Percentiles rank a stretch among this genome's conserved stretches.
phyloP scores from a whole-genome alignment of 2,329 filamentous ascomycete genomes.

The Neurospora sp. region DNA sequence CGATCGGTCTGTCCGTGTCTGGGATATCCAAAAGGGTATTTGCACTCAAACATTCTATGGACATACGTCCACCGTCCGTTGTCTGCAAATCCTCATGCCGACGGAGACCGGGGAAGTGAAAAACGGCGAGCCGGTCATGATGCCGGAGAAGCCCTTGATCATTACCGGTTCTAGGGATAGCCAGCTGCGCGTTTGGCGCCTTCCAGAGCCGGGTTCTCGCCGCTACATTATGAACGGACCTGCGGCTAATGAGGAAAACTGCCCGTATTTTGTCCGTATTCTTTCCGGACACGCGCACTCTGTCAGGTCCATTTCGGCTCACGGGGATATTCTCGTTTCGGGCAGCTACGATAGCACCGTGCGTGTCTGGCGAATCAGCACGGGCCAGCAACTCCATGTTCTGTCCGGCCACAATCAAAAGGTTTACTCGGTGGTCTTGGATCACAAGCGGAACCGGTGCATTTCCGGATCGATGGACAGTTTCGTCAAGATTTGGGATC shows the following conservation, averaged over 20 bases:
- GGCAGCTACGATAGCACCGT: conserved; percentile 95
- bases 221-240: conserved; percentile 72
- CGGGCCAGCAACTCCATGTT: conserved; percentile 75
- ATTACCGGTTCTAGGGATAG: conserved; percentile 96
- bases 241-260: conserved; percentile 65
- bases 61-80: conserved; percentile 93
- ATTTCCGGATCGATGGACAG: conserved; percentile 99
- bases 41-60: conserved; percentile 96
- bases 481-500: conserved; percentile 93
- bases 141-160: conserved; percentile 89
- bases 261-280: conserved; percentile 87
- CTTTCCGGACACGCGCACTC: conserved; percentile 84
- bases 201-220: conserved; percentile 70
- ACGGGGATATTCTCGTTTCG: conserved; percentile 92
- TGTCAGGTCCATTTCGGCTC: conserved; percentile 87
- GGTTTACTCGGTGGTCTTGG: conserved; percentile 93
- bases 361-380: conserved; percentile 95
- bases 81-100: conserved; percentile 87
- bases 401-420: conserved; percentile 83
- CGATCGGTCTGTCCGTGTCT: conserved; percentile 95
- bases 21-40: conserved; percentile 89
- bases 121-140: conserved; percentile 70
- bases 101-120: conserved; percentile 61
- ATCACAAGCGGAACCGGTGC: conserved; percentile 83
- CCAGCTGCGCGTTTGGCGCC: conserved; percentile 85